Conservation (phyloP, 192 early-diverging fungal genomes). For the Linnemannia schmuckeri region DNA sequence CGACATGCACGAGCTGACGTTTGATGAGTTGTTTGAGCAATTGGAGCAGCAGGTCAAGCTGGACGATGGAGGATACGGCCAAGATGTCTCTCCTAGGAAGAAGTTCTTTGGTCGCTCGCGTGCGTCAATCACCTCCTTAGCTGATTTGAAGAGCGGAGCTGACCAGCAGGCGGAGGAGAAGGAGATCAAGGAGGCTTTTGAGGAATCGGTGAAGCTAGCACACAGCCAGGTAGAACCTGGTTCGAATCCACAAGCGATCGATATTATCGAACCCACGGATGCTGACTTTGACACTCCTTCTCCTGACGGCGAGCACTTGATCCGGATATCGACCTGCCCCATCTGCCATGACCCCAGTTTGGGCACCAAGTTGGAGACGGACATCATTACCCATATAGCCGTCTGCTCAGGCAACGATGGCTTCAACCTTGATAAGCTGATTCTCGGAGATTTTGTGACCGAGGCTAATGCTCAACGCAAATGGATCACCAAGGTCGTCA, state of each 20-base stretch:
- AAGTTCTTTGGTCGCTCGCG: constrained; percentile 41
- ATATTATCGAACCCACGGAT: constrained; percentile 38
- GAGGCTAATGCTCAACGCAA: constrained; percentile 80
- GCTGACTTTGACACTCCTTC: constrained; percentile 52
- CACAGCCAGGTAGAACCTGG: constrained; percentile 7
- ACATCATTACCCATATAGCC: constrained; percentile 83
- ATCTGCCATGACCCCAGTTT: constrained; percentile 75
- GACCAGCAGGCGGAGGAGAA: constrained; percentile 22
- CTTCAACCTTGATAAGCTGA: constrained; percentile 75
- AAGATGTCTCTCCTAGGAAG: constrained; percentile 1
- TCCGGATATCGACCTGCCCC: constrained; percentile 75
- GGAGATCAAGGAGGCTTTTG: constrained; percentile 13
- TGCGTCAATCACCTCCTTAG: not conserved
- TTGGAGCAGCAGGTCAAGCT: constrained; percentile 66
- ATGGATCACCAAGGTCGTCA: constrained; percentile 75
- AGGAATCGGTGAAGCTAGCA: constrained; percentile 9
- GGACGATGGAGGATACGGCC: constrained; percentile 23
- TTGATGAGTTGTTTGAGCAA: constrained; percentile 70
- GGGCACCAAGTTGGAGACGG: constrained; percentile 67
- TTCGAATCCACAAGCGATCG: constrained; percentile 24
- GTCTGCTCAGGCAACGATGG: constrained; percentile 79
- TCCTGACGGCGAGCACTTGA: constrained; percentile 68
- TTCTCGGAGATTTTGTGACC: constrained; percentile 83
- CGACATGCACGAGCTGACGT: constrained; percentile 69
- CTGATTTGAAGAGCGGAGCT: not conserved